A percentile compares a stretch with the other conserved stretches of the same genome.
These are phyloP conservation scores for Rhipidocladum racemiflorum DNA, from an alignment of 176 grass and related monocot genomes.

Conservation along the genomic window DNA sequence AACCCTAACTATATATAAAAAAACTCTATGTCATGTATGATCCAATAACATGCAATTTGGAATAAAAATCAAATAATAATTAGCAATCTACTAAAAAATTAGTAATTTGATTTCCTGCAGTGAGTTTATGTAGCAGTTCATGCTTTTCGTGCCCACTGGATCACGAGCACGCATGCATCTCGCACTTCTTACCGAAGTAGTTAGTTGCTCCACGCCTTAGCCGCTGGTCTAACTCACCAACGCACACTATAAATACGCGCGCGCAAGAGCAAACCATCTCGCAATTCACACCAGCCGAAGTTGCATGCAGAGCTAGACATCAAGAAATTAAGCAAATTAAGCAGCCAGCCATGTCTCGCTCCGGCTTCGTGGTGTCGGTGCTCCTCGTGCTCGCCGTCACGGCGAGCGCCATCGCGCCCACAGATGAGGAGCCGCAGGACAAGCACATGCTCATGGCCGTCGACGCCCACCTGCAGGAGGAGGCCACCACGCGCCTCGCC, in stretches of 20 bases:
- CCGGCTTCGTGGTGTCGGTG: not conserved
- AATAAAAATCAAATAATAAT: too few species aligned
- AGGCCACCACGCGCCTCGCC: not conserved
- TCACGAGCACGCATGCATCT: not conserved
- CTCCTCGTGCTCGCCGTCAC: constrained; percentile 32
- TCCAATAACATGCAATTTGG: too few species aligned
- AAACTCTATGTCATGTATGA: too few species aligned
- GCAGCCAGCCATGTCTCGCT: constrained; percentile 18
- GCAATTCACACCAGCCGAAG: not conserved
- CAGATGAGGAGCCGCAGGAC: not conserved
- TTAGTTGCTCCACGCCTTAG: constrained; percentile 10
- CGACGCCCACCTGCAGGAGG: not conserved
- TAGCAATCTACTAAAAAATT: too few species aligned
- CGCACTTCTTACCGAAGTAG: not conserved
- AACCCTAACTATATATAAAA: too few species aligned
- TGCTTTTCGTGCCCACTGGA: not conserved
- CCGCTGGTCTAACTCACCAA: not conserved
- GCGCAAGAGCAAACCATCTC: not conserved
- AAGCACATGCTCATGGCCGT: not conserved
- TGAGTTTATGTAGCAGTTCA: not conserved
- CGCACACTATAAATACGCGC: not conserved
- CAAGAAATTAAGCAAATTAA: not conserved
- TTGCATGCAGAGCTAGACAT: not conserved
- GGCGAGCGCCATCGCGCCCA: not conserved
- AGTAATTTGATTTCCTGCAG: too few species aligned